Evolutionary conservation across 2,329 filamentous ascomycete species (phyloP).

Genomic region (Penicillium sp.): DNA sequence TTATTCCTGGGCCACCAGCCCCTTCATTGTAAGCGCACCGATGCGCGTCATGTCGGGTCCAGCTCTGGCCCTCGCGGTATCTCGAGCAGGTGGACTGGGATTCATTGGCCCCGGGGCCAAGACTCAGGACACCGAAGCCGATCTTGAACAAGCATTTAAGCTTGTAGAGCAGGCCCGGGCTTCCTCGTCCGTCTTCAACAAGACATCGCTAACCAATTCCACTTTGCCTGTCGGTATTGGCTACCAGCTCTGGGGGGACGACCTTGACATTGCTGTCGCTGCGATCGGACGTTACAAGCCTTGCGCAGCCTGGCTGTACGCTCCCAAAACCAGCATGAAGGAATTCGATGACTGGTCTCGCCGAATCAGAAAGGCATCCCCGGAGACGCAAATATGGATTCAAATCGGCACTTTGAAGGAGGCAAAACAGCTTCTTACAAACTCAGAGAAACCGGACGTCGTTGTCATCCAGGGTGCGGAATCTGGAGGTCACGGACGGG

Average conservation of each 20-base stretch:
- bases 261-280: constrained; percentile 36
- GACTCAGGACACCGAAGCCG: constrained; percentile 33
- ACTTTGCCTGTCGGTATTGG: constrained; percentile 48
- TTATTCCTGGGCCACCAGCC: constrained; percentile 65
- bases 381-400: constrained; percentile 57
- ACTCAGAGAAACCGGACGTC: constrained; percentile 51
- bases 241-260: constrained; percentile 47
- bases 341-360: constrained; percentile 52
- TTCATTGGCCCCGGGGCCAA: constrained; percentile 63
- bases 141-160: constrained; percentile 39
- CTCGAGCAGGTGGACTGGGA: constrained; percentile 57
- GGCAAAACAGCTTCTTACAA: constrained; percentile 47
- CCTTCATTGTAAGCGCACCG: constrained; percentile 67
- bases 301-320: constrained; percentile 50
- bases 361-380: constrained; percentile 47
- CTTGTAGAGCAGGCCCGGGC: constrained; percentile 26
- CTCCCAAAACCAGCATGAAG: constrained; percentile 36
- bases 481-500: constrained; percentile 59
- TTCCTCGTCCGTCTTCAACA: constrained; percentile 7
- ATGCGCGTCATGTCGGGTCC: constrained; percentile 69
- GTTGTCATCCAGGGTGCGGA: constrained; percentile 60
- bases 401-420: constrained; percentile 59
- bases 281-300: constrained; percentile 42
- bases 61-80: constrained; percentile 64
- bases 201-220: constrained; percentile 13